These are phyloP conservation scores for Neurospora sp. DNA, from an alignment of 495 filamentous ascomycete species.

Conservation along the genomic window DNA sequence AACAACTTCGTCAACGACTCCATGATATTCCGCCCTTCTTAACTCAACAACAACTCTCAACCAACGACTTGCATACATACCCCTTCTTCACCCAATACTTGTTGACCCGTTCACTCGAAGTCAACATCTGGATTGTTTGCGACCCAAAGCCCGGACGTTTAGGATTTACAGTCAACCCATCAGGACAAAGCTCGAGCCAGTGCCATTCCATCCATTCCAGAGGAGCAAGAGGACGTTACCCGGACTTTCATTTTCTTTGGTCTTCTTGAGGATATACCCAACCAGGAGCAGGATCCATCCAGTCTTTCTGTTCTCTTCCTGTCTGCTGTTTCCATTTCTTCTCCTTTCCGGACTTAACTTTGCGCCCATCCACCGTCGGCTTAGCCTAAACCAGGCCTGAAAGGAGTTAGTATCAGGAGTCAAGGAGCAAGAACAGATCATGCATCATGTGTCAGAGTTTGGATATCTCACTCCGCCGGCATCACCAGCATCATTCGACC, in stretches of 20 bases:
- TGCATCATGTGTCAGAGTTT: conserved; percentile 44
- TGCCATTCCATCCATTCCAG: not conserved
- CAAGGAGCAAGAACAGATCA: conserved; percentile 29
- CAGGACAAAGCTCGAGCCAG: conserved; percentile 1
- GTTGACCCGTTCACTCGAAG: conserved; percentile 29
- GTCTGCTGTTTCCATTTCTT: conserved; percentile 5
- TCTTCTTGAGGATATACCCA: conserved; percentile 2
- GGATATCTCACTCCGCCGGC: conserved; percentile 44
- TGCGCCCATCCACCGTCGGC: conserved; percentile 2
- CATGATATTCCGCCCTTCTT: not conserved
- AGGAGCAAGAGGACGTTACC: not conserved
- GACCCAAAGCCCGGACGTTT: conserved; percentile 2
- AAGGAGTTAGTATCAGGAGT: conserved; percentile 23
- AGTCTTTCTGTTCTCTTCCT: conserved; percentile 8
- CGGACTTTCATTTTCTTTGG: conserved; percentile 7
- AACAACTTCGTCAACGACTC: not conserved
- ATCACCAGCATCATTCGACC: conserved; percentile 35
- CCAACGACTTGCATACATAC: conserved; percentile 12
- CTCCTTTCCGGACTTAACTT: conserved; percentile 3
- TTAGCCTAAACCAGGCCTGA: conserved; percentile 12
- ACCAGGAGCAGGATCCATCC: conserved; percentile 10
- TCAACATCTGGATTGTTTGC: conserved; percentile 11
- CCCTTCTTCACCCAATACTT: conserved; percentile 1
- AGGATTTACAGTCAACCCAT: not conserved
- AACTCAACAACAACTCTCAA: conserved; percentile 4